Percentiles rank a stretch among this genome's conserved stretches.
These are phyloP conservation scores for Chloranthus sessilifolius DNA, from an alignment of 164 flowering plant species.

Conservation along the genomic window DNA sequence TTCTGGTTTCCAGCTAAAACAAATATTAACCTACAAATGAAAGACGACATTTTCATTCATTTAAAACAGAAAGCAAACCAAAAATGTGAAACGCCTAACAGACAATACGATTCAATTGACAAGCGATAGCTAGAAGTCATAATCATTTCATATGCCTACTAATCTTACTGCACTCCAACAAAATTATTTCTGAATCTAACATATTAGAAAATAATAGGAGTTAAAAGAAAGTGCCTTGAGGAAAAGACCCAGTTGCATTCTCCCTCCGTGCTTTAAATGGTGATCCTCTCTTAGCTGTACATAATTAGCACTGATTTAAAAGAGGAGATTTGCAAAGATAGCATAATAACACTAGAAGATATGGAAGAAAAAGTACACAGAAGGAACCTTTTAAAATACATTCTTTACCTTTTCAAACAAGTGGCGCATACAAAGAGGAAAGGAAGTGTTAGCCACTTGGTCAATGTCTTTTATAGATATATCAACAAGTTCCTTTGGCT, in stretches of 20 bases:
- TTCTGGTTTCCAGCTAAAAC: too few species aligned
- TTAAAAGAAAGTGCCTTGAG: slow-evolving; percentile 61
- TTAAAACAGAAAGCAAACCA: too few species aligned
- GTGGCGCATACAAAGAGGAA: slow-evolving; percentile 94
- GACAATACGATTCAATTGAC: too few species aligned
- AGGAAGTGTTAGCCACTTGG: slow-evolving; percentile 72
- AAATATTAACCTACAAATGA: too few species aligned
- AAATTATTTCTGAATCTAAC: too few species aligned
- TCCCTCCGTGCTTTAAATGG: slow-evolving; percentile 93
- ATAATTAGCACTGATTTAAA: slow-evolving; percentile 4
- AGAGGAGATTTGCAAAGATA: slow-evolving; percentile 1
- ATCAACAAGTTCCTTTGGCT: slow-evolving; percentile 71
- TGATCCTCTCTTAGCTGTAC: slow-evolving; percentile 92
- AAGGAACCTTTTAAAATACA: background rate
- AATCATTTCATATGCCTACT: too few species aligned
- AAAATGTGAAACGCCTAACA: too few species aligned
- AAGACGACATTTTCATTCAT: too few species aligned
- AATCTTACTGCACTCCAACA: too few species aligned
- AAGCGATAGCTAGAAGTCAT: too few species aligned
- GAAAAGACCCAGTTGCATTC: slow-evolving; percentile 96
- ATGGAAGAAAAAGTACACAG: background rate
- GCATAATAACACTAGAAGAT: background rate
- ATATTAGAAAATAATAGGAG: too few species aligned
- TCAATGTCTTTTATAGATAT: slow-evolving; percentile 79
- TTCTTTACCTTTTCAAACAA: slow-evolving; percentile 73